Base-by-base conservation (phyloP, 192 early-diverging fungal genomes). In the Entrophospora sp. region DNA sequence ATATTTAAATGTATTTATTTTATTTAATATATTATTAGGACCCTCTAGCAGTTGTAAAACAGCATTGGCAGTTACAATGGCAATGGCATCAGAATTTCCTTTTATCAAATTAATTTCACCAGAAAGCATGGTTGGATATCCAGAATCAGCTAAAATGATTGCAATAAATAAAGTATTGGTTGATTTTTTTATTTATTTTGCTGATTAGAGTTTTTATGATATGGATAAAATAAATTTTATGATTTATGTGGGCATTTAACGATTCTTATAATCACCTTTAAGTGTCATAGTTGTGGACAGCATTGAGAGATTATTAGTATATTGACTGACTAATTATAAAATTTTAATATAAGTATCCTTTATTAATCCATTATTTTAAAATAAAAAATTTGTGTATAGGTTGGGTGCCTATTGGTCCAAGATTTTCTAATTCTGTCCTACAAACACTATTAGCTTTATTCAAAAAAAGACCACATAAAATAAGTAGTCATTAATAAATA, bases 31-130 rank as follows among this genome's bases (percentile, higher is more conserved):
- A n/a, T n/a, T n/a, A n/a, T n/a, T n/a, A 64, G 62, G 75, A 38
- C 88, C 92, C 4, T 73, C 90, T 7, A 90, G 91, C 52, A 83
- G 83, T 61, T 95, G 96, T 60, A 99, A 97, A 73, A 97, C 94
- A 0, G 94, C 96, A 13, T 73, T 99, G 62, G 96, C 96, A 5
- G 93, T 94, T n/a, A 92, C 85, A 3, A 90, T 97, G 49, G 96
- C 94, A 5, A 89, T 91, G 78, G 71, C 81, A 25, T 90, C 87
- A 44, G 83, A 92, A 28, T 99, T 93, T 70, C 96, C 96, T 6
- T 97, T 99, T 73, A 91, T 97, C 75, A 97, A 96, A 76, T 76
- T 99, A 35, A 91, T 99, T 42, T 95, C 95, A 0, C 95, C 96
- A 10, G 96, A 97, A 66, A 80, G 79, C 18, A 95, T 99, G 94